These are phyloP conservation scores for Ganoderma lucidum DNA, from an alignment of 1,284 basidiomycete genomes.

Conservation along the genomic window DNA sequence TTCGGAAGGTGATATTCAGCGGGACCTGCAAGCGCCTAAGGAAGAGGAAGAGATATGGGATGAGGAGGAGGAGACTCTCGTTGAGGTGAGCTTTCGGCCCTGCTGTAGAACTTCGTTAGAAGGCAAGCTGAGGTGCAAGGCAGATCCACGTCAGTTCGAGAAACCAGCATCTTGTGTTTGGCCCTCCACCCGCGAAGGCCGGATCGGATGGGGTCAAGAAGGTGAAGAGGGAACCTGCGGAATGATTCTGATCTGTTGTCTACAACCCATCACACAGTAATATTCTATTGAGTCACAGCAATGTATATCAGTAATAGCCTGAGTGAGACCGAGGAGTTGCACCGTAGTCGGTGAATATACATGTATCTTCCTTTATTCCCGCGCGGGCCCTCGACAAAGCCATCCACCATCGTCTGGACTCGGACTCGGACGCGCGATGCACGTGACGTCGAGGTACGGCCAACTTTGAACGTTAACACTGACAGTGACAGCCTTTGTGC, in stretches of 20 bases:
- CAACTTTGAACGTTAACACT: no score
- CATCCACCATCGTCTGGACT: no score
- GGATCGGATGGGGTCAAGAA: slow-evolving; percentile 3
- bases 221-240: neutral
- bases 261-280: no score
- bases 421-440: no score
- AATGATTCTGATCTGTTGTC: neutral
- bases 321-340: no score
- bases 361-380: no score
- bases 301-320: neutral
- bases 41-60: slow-evolving; percentile 12
- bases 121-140: no score
- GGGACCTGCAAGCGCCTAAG: neutral
- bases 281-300: neutral
- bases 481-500: no score
- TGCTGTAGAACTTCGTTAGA: no score
- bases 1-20: neutral
- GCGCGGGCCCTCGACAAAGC: no score
- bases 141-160: slow-evolving; percentile 22
- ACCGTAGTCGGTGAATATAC: no score
- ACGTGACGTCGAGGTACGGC: no score
- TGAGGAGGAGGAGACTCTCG: slow-evolving; percentile 14
- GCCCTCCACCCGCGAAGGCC: neutral
- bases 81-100: slow-evolving; percentile 15
- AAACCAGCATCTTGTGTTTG: slow-evolving; percentile 17